Percentiles rank a stretch among this genome's conserved stretches.
These are phyloP conservation scores for Leucosporidium yakuticum DNA, from an alignment of 768 basidiomycete genomes.

Conservation along the genomic window DNA sequence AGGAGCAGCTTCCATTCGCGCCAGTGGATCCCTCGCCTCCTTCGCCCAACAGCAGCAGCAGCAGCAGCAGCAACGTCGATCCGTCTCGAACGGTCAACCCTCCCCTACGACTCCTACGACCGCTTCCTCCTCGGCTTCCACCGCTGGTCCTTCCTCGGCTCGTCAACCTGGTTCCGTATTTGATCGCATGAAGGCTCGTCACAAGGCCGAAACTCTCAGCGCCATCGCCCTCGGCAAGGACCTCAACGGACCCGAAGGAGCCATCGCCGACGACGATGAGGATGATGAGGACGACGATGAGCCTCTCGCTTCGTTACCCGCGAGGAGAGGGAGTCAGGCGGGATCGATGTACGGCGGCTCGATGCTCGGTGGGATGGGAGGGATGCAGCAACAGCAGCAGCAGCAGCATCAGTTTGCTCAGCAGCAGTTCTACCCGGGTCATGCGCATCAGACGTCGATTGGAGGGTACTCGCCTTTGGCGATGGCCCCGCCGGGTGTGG, in stretches of 20 bases:
- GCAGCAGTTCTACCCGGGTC: not conserved
- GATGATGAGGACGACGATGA: conserved; percentile 26
- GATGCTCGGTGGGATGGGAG: conserved; percentile 13
- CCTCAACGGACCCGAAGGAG: conserved; percentile 20
- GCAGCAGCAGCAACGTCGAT: not conserved
- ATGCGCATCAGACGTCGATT: conserved; percentile 4
- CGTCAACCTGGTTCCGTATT: not conserved
- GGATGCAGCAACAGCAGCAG: conserved; percentile 3
- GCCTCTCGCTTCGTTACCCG: conserved; percentile 24
- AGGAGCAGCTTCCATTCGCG: not conserved
- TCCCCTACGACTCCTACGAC: not conserved
- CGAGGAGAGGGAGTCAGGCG: not conserved
- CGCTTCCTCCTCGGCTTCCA: conserved; percentile 7
- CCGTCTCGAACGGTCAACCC: not conserved
- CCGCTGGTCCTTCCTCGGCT: not conserved
- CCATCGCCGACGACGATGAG: conserved; percentile 8
- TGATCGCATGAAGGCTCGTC: conserved; percentile 32
- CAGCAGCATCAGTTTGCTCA: not conserved
- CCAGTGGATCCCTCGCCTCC: not conserved
- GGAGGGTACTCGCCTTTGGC: conserved; percentile 31
- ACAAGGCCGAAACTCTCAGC: conserved; percentile 25
- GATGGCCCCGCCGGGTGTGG: conserved; percentile 28
- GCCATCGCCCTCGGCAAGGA: conserved; percentile 26
- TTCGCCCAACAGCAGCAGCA: not conserved
- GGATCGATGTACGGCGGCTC: conserved; percentile 3